phyloP scores from a whole-genome alignment of 2,329 filamentous ascomycete species.

The Pseudocercospora fuligena region DNA sequence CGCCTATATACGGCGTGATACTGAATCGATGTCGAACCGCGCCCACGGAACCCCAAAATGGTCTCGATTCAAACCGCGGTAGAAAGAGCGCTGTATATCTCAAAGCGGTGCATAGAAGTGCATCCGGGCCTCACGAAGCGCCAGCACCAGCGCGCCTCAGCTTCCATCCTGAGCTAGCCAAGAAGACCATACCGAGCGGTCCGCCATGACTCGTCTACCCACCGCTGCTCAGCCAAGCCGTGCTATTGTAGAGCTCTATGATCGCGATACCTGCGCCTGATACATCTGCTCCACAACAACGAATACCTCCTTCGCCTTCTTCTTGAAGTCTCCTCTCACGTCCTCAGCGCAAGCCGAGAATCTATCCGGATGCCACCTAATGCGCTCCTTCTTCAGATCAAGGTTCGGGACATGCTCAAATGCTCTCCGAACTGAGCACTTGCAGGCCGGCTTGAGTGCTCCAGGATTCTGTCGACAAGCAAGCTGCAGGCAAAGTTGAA shows the following conservation, averaged over 20 bases:
- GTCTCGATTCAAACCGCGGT: background rate
- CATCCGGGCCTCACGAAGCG: too few relatives aligned
- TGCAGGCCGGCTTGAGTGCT: background rate
- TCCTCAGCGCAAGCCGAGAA: slow-evolving; percentile 19
- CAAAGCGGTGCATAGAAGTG: too few relatives aligned
- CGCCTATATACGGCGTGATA: too few relatives aligned
- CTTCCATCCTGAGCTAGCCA: too few relatives aligned
- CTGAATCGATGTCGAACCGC: background rate
- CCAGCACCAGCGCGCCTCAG: background rate
- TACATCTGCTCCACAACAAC: slow-evolving; percentile 15
- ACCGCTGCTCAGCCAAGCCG: background rate
- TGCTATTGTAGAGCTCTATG: background rate
- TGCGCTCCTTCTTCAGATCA: slow-evolving; percentile 18
- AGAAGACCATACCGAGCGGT: too few relatives aligned
- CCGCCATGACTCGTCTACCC: background rate
- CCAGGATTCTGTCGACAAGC: background rate
- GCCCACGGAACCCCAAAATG: background rate
- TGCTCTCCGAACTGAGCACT: background rate
- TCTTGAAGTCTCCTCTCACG: slow-evolving; percentile 16
- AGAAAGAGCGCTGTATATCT: too few relatives aligned
- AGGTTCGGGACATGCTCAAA: background rate
- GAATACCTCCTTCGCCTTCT: slow-evolving; percentile 16
- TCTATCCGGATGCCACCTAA: slow-evolving; percentile 22
- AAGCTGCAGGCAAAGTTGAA: background rate
- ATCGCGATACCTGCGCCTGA: background rate